phyloP scores from a whole-genome alignment of 306 rosid species.

The Malus orientalis region DNA sequence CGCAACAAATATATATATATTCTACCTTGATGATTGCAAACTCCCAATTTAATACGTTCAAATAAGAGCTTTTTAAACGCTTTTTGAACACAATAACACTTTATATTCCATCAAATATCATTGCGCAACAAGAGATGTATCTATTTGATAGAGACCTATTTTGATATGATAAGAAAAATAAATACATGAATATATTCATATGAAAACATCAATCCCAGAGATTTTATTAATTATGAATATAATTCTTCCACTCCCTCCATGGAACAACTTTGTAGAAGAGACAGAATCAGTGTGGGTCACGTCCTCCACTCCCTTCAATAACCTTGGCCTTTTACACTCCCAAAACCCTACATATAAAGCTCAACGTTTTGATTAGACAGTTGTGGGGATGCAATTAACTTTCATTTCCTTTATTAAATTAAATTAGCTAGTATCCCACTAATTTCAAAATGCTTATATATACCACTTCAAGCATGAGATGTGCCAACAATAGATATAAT shows the following conservation, averaged over 20 bases:
- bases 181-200: neutral
- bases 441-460: slow-evolving; percentile 1
- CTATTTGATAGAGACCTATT: slow-evolving; percentile 30
- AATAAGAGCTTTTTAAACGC: slow-evolving; percentile 43
- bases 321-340: neutral
- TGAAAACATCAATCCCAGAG: neutral
- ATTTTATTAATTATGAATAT: neutral
- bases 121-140: slow-evolving; percentile 33
- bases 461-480: neutral
- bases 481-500: slow-evolving; percentile 13
- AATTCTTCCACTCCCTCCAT: slow-evolving; percentile 24
- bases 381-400: slow-evolving; percentile 28
- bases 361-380: slow-evolving; percentile 45
- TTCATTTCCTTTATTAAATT: slow-evolving; percentile 22
- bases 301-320: slow-evolving; percentile 25
- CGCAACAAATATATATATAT: neutral
- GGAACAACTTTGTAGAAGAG: slow-evolving; percentile 24
- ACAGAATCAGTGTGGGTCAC: slow-evolving; percentile 43
- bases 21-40: slow-evolving; percentile 32
- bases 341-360: slow-evolving; percentile 14
- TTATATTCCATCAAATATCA: slow-evolving; percentile 41
- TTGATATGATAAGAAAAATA: slow-evolving; percentile 2
- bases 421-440: slow-evolving; percentile 7
- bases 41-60: slow-evolving; percentile 40
- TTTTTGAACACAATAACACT: slow-evolving; percentile 28